These are phyloP conservation scores for Hysterangium stoloniferum DNA, from an alignment of 768 basidiomycete genomes.

Conservation along the genomic window DNA sequence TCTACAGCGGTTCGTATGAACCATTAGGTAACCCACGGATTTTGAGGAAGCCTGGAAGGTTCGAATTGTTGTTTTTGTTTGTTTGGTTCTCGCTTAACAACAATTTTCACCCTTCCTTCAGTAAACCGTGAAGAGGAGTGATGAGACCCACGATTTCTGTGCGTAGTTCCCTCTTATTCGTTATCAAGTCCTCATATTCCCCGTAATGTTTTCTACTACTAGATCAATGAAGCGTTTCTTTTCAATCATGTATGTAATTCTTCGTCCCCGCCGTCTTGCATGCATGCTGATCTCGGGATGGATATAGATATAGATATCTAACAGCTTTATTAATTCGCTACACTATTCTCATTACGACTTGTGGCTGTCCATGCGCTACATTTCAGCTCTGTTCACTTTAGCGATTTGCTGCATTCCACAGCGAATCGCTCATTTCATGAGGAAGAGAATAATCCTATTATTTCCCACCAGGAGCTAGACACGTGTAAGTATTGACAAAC, in stretches of 20 bases:
- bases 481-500: background rate
- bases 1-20: conserved; percentile 88
- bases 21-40: conserved; percentile 94
- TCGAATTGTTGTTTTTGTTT: conserved; percentile 36
- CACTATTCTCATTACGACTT: too few species aligned
- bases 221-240: conserved; percentile 17
- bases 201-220: conserved; percentile 1
- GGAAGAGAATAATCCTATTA: conserved; percentile 54
- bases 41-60: conserved; percentile 99
- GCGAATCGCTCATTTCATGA: conserved; percentile 79
- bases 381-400: conserved; percentile 75
- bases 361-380: background rate
- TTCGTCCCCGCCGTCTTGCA: too few species aligned
- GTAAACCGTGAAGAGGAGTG: conserved; percentile 94
- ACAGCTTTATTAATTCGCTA: conserved; percentile 1
- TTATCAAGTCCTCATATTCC: conserved; percentile 4
- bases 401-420: conserved; percentile 60
- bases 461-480: conserved; percentile 85
- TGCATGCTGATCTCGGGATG: too few species aligned
- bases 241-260: too few species aligned
- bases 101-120: conserved; percentile 34
- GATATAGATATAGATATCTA: too few species aligned
- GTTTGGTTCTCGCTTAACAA: conserved; percentile 23
- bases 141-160: conserved; percentile 98
- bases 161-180: conserved; percentile 19